These are phyloP conservation scores for Aspergillus bridgeri DNA, from an alignment of 495 filamentous ascomycete species.

Conservation along the genomic window DNA sequence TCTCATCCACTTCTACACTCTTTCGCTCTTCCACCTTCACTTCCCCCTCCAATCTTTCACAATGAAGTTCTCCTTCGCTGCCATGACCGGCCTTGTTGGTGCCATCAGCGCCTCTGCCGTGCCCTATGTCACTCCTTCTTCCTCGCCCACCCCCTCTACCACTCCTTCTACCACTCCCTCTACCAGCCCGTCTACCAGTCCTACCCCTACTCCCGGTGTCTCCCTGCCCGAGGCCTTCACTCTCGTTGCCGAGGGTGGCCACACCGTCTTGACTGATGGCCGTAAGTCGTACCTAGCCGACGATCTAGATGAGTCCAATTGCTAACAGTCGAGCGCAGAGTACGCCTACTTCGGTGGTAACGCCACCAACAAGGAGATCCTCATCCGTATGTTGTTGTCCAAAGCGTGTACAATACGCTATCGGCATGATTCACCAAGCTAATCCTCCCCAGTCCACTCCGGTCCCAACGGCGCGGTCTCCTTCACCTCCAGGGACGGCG, in stretches of 20 bases:
- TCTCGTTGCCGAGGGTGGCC: constrained; percentile 3
- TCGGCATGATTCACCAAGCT: no score
- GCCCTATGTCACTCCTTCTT: background rate
- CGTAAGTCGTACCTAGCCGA: constrained; percentile 14
- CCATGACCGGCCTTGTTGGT: constrained; percentile 24
- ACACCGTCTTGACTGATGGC: constrained; percentile 30
- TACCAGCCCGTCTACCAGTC: constrained; percentile 16
- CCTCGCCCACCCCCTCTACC: constrained; percentile 20
- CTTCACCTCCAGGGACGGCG: constrained; percentile 25
- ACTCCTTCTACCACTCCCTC: constrained; percentile 10
- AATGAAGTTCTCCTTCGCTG: constrained; percentile 33
- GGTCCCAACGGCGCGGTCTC: constrained; percentile 20
- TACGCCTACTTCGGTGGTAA: constrained; percentile 26
- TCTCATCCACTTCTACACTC: background rate
- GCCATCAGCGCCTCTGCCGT: constrained; percentile 24
- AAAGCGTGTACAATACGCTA: no score
- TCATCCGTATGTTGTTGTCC: constrained; percentile 13
- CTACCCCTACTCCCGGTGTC: background rate
- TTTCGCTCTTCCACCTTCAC: background rate
- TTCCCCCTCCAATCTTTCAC: constrained; percentile 18
- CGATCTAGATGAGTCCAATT: background rate
- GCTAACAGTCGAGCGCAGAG: constrained; percentile 3
- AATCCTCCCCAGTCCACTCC: constrained; percentile 1
- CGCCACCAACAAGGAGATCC: constrained; percentile 21
- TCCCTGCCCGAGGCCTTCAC: constrained; percentile 21